Evolutionary conservation across 805 yeast species (phyloP).

Genomic region (Candida sakaeoensis): DNA sequence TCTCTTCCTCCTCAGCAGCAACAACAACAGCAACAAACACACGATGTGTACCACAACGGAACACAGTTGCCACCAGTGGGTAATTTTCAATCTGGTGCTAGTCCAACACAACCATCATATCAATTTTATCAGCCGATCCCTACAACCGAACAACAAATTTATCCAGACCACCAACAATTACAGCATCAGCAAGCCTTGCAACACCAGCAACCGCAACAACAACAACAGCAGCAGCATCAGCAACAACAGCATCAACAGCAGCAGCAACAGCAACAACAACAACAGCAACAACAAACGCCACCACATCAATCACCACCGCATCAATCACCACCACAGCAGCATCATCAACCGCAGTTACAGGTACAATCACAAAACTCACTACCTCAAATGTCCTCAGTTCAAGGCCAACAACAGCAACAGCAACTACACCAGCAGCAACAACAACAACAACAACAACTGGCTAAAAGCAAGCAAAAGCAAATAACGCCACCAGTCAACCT

Average conservation of each 20-base stretch:
- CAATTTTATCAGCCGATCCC: slow-evolving; percentile 11
- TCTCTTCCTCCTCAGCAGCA: too few species aligned
- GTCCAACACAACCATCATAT: slow-evolving; percentile 15
- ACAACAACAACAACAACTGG: slow-evolving; percentile 15
- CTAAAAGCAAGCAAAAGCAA: slow-evolving; percentile 21
- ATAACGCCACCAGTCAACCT: slow-evolving; percentile 46
- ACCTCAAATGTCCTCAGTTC: slow-evolving; percentile 26
- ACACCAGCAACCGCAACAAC: slow-evolving; percentile 2
- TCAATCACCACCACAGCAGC: slow-evolving; percentile 15
- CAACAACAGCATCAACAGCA: slow-evolving; percentile 2
- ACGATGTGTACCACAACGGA: slow-evolving; percentile 22
- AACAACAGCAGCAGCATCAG: slow-evolving; percentile 1
- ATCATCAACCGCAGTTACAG: slow-evolving; percentile 29
- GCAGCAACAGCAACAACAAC: slow-evolving; percentile 20
- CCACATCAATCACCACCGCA: slow-evolving; percentile 8
- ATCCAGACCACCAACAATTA: slow-evolving; percentile 2
- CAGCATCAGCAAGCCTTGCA: slow-evolving; percentile 12
- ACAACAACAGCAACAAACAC: slow-evolving; percentile 15
- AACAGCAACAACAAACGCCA: slow-evolving; percentile 19
- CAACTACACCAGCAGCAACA: slow-evolving; percentile 33
- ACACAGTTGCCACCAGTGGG: slow-evolving; percentile 85
- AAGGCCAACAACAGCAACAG: slow-evolving; percentile 37
- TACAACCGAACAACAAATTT: neutral
- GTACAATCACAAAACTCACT: slow-evolving; percentile 37
- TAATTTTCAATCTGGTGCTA: slow-evolving; percentile 62